Evolutionary conservation across 495 filamentous ascomycete species (phyloP).

Genomic region (Penicillium argentinense): DNA sequence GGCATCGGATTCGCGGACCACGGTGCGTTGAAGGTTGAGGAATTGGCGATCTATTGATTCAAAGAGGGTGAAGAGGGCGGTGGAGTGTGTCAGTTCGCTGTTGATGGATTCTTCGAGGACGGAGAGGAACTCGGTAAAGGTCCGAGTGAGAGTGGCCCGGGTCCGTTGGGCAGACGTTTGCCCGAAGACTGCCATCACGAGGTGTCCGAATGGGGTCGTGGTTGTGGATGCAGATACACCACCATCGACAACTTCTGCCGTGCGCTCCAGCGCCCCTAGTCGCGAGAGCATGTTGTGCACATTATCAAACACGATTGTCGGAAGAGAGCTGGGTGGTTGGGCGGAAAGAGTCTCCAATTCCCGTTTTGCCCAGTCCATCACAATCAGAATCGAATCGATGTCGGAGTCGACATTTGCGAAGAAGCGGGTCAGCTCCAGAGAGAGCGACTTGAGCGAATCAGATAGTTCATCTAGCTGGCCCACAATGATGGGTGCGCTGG

Average conservation of each 20-base stretch:
- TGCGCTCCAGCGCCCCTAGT: conserved; percentile 64
- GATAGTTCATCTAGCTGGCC: conserved; percentile 78
- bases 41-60: conserved; percentile 87
- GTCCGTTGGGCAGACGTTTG: conserved; percentile 75
- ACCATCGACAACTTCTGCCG: conserved; percentile 32
- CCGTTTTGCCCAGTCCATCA: conserved; percentile 92
- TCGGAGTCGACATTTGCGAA: conserved; percentile 91
- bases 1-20: conserved; percentile 74
- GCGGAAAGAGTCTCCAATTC: conserved; percentile 64
- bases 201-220: conserved; percentile 63
- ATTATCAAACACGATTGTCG: conserved; percentile 72
- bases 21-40: conserved; percentile 80
- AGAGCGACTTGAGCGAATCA: conserved; percentile 77
- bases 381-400: conserved; percentile 84
- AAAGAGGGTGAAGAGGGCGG: conserved; percentile 77
- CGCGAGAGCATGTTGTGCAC: conserved; percentile 71
- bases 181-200: conserved; percentile 74
- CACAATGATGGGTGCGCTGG: conserved; percentile 80
- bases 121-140: conserved; percentile 83
- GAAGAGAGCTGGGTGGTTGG: conserved; percentile 52
- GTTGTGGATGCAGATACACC: conserved; percentile 41
- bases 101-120: conserved; percentile 86
- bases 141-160: conserved; percentile 74
- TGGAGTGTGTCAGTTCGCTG: conserved; percentile 73
- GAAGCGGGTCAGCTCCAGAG: conserved; percentile 80